Evolutionary conservation across 1,284 basidiomycete species (phyloP), one percentile per base, ranked within the genome.

Genomic region (Polyporus tsugae): DNA sequence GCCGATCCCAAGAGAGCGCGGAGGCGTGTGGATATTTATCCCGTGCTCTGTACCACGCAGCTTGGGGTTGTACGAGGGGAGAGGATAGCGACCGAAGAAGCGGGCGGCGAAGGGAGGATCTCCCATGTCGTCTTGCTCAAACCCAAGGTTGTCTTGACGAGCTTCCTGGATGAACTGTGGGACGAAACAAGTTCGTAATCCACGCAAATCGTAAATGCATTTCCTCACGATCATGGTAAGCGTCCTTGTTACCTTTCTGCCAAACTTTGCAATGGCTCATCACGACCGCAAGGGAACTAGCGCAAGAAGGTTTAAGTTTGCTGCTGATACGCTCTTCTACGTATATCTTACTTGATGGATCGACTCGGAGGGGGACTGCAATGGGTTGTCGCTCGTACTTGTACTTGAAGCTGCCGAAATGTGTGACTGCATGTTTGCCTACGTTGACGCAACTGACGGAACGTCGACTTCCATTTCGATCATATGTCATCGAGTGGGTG

Each of bases 21-120:
- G 6, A 25, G 55, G 1, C 5, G 22, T 2, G 41, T 52, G 4
- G 17, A 22, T 41, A n/a, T 1, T 66, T 69, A 39, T 5, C n/a
- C 44, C 1, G 68, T 82, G 0, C 61, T 82, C 9, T 82, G 82
- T 67, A 80, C 80, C 19, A 82, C 80, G 3, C 75, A 79, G 22
- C 72, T 82, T 0, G 80, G 82, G n/a, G 67, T 82, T 60, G 71
- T 73, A 52, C 73, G 79, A 65, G 76, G 71, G 44, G 77, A 80
- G 65, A 33, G 9, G 33, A 55, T 9, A 4, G 33, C 53, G 29
- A 35, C 6, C 3, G 53, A 49, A 25, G 53, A 29, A n/a, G 25
- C 22, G 6, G 15, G 29, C 13, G 25, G 29, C 29, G 29, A 35
- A 35, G 53, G 29, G 29, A 7, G 17, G 9, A 35, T 35, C 29